A percentile compares a stretch with the other conserved stretches of the same genome.
Evolutionary conservation across 257 asterid species (phyloP).

Genomic region (Thymus mandschuricus): DNA sequence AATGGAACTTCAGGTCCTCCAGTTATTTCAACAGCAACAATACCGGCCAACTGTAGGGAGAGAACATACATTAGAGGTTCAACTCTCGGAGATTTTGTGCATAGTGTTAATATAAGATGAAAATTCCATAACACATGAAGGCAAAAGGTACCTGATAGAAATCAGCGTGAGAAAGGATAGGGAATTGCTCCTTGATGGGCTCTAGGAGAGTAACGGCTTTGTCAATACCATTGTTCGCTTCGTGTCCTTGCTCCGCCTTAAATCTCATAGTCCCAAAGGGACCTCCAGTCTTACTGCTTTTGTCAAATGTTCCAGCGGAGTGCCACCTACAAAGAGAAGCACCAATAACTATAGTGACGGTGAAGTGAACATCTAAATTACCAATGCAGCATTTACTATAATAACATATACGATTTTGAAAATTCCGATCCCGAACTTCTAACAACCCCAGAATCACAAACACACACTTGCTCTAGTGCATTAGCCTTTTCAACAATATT

Average conservation of each 20-base stretch:
- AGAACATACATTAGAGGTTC: constrained; percentile 3
- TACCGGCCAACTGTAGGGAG: constrained; percentile 72
- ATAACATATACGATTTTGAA: not conserved
- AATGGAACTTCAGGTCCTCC: constrained; percentile 96
- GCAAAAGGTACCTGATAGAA: constrained; percentile 60
- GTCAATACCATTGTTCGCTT: constrained; percentile 74
- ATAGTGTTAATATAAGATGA: not conserved
- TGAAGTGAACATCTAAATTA: constrained; percentile 1
- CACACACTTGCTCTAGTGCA: not conserved
- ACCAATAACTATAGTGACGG: constrained; percentile 7
- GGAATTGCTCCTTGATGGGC: constrained; percentile 79
- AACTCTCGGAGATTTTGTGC: not conserved
- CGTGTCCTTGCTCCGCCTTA: constrained; percentile 65
- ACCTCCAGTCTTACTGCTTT: constrained; percentile 70
- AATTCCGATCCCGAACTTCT: too few species aligned
- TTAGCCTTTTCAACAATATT: not conserved
- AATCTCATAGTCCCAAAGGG: constrained; percentile 91
- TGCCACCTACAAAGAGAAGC: constrained; percentile 66
- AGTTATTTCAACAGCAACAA: constrained; percentile 83
- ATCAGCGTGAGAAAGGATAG: constrained; percentile 66
- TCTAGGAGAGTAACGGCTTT: constrained; percentile 69
- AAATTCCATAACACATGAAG: not conserved
- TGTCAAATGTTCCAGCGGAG: constrained; percentile 86
- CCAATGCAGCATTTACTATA: not conserved
- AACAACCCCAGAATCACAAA: not conserved